Base-by-base conservation (phyloP, 495 filamentous ascomycete species). In the Tuber indicum region DNA sequence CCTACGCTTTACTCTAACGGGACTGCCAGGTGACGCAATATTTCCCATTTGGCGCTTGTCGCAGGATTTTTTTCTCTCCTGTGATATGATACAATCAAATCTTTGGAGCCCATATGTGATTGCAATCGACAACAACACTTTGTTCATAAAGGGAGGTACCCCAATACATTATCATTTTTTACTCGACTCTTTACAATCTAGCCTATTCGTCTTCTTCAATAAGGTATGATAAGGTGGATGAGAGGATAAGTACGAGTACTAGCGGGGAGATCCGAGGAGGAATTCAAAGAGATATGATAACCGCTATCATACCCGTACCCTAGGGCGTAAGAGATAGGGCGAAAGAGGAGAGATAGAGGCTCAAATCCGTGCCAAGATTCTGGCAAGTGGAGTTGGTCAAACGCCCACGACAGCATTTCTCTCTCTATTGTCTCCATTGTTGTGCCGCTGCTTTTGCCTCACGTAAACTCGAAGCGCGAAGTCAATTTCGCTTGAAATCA, bases 21-120 rank as follows among this genome's bases (percentile, higher is more conserved):
- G 52, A 62, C n/a, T 66, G 26, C 58, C 58, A 66, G 58, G 58
- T 66, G 58, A 66, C 58, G 58, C 58, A 66, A 66, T 66, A 32
- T 66, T 66, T 66, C 26, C 26, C 32, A 41, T 66, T 66, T 66
- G 26, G 26, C 58, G 12, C 12, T 32, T 32, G 58, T 66, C 26
- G 0, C n/a, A 14, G 14, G 1, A 12, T n/a, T 52, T 52, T n/a
- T 52, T 10, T 52, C 3, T n/a, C 23, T n/a, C 3, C 9, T 3
- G 9, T 10, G 21, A 8, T 52, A 52, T n/a, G 17, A 52, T 52
- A 23, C 19, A 23, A n/a, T 21, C 46, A 9, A 10, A 58, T 12
- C 9, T 58, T 8, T 58, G 52, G 52, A 58, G 52, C 52, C 52
- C 52, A n/a, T 58, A 49, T 49, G 47, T 2, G 42, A 43, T 43